phyloP scores from a whole-genome alignment of 73 alveolate species.

The Breviolum minutum region DNA sequence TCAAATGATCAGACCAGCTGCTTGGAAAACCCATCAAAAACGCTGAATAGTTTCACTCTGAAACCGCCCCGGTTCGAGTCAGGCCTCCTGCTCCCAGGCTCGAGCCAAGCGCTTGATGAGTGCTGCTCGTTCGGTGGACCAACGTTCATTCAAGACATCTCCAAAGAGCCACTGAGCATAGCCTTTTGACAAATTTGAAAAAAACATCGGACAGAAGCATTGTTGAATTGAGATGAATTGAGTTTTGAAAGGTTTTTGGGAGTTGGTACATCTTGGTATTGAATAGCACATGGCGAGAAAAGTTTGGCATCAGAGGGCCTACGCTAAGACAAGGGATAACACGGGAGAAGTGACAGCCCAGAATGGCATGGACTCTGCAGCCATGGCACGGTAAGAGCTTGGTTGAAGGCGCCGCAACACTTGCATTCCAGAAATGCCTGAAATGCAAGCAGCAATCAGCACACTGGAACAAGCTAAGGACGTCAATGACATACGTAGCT shows the following conservation, averaged over 20 bases:
- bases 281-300: too few relatives aligned
- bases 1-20: too few relatives aligned
- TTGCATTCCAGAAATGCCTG: constrained; percentile 67
- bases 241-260: too few relatives aligned
- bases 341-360: not conserved
- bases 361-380: not conserved
- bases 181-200: too few relatives aligned
- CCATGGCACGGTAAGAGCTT: constrained; percentile 42
- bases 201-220: too few relatives aligned
- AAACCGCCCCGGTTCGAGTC: too few relatives aligned
- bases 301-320: not conserved
- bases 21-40: too few relatives aligned
- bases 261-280: too few relatives aligned
- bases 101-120: constrained; percentile 73
- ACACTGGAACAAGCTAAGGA: not conserved
- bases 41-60: too few relatives aligned
- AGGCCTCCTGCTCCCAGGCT: constrained; percentile 80
- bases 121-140: constrained; percentile 72
- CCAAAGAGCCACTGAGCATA: constrained; percentile 87
- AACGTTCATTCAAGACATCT: constrained; percentile 38
- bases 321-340: not conserved
- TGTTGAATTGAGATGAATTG: too few relatives aligned
- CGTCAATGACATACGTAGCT: not conserved
- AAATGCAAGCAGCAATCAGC: not conserved
- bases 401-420: constrained; percentile 70